These are phyloP conservation scores for Leccinellum albellum DNA, from an alignment of 768 basidiomycete genomes.

Conservation along the genomic window DNA sequence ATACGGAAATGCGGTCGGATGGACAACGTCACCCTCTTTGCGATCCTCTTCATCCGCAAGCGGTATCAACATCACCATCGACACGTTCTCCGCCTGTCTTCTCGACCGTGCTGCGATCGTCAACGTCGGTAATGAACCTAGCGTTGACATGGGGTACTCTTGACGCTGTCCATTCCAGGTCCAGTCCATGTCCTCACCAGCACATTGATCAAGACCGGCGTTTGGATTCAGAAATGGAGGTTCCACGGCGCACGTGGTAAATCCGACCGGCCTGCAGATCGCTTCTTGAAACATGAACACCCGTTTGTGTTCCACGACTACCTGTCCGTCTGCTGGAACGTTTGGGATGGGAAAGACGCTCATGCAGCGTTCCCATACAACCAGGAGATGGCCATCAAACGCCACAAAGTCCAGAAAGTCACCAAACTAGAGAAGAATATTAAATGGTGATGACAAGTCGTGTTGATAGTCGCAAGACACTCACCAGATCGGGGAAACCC, in stretches of 20 bases:
- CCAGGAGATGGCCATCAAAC: slow-evolving; percentile 21
- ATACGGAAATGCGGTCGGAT: slow-evolving; percentile 18
- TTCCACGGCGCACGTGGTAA: slow-evolving; percentile 24
- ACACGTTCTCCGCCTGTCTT: slow-evolving; percentile 10
- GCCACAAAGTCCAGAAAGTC: slow-evolving; percentile 23
- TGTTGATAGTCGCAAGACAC: not conserved
- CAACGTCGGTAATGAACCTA: slow-evolving; percentile 10
- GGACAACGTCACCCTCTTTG: not conserved
- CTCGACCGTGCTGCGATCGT: slow-evolving; percentile 25
- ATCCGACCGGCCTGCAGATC: slow-evolving; percentile 21
- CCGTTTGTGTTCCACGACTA: slow-evolving; percentile 18
- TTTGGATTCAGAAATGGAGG: not conserved
- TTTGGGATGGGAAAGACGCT: slow-evolving; percentile 25
- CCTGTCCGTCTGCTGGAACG: slow-evolving; percentile 20
- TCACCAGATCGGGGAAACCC: slow-evolving; percentile 18
- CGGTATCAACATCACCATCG: slow-evolving; percentile 25
- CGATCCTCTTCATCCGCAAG: slow-evolving; percentile 6
- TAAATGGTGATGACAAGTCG: not conserved
- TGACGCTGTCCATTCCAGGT: not conserved
- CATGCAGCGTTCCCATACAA: slow-evolving; percentile 27
- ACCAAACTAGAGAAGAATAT: slow-evolving; percentile 17
- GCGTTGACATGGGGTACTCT: not conserved
- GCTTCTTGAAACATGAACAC: slow-evolving; percentile 28
- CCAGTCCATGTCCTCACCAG: not conserved
- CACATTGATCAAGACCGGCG: not conserved